Base-by-base conservation (phyloP, 2,329 filamentous ascomycete species). In the Trichoderma endophyticum region DNA sequence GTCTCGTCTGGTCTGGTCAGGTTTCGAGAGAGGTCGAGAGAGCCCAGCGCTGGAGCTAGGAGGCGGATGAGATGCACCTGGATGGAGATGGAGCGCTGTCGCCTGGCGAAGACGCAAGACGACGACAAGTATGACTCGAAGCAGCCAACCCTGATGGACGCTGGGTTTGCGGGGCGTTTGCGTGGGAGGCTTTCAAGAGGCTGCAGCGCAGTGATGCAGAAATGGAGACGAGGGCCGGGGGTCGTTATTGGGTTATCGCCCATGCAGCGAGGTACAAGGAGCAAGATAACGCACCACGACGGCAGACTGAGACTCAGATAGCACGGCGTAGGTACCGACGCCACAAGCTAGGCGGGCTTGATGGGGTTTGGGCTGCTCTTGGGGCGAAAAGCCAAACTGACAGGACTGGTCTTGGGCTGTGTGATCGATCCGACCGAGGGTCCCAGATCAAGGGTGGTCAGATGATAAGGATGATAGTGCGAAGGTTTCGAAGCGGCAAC, bases 151-250 rank as follows among this genome's bases (percentile, higher is more conserved):
- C 71, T 36, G 57, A 68, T 67, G 64, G 64, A 39, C 71, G 71
- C 62, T 70, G 26, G 30, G 59, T 66, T 72, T 72, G 71, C 71
- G 71, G 71, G 71, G 71, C 71, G 64, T 63, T 69, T 64, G 71
- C 71, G 71, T 72, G 64, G 64, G 71, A 68, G 71, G 71, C 71
- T 72, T 66, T 69, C 64, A 57, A 72, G 71, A 68, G 64, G 64
- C 71, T 72, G 64, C 71, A 71, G 70, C 63, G 57, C 67, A 71
- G 63, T 71, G 64, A 72, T 59, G 71, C 71, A 72, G 71, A 68
- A 68, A 68, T 72, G 57, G 60, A 73, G 68, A 62, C 51, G 71
- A 34, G 63, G 63, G 36, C 43, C 43, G 61, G 61, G 60, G 69
- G 51, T 12, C 34, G 61, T 26, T 24, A 43, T 39, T 63, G 62